A percentile compares a stretch with the other conserved stretches of the same genome.
phyloP scores from a whole-genome alignment of 129 eudicot genomes.

The Saposhnikovia divaricata region DNA sequence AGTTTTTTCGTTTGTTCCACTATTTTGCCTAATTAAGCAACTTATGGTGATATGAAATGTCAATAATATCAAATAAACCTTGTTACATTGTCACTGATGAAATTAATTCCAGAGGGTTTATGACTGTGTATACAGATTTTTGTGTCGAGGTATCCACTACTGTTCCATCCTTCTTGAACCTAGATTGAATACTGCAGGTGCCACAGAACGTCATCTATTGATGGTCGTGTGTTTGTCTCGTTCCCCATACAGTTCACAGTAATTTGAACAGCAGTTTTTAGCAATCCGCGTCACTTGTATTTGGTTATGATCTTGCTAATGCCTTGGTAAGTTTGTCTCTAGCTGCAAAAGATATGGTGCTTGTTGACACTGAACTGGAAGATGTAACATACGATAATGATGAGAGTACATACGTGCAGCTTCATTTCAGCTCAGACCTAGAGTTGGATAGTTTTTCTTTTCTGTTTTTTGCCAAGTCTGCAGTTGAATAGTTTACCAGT shows the following conservation, averaged over 20 bases:
- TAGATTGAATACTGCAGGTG: slow-evolving; percentile 85
- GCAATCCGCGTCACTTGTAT: slow-evolving; percentile 47
- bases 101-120: background rate
- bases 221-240: slow-evolving; percentile 55
- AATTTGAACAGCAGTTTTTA: slow-evolving; percentile 62
- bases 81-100: background rate
- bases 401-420: slow-evolving; percentile 43
- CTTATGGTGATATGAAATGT: background rate
- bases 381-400: background rate
- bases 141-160: slow-evolving; percentile 55
- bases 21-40: background rate
- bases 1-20: background rate
- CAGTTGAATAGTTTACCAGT: slow-evolving; percentile 49
- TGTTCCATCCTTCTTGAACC: slow-evolving; percentile 89
- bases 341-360: slow-evolving; percentile 30
- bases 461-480: too few species aligned
- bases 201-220: slow-evolving; percentile 90
- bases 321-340: slow-evolving; percentile 61
- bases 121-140: background rate
- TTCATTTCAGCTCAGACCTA: slow-evolving; percentile 53
- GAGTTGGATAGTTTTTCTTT: slow-evolving; percentile 11
- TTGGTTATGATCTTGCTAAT: slow-evolving; percentile 47
- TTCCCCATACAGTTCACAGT: slow-evolving; percentile 50
- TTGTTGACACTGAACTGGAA: background rate
- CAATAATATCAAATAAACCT: background rate